Conservation (phyloP, 2,329 filamentous ascomycete genomes). For the Dryadomyces quercus-mongolicae region DNA sequence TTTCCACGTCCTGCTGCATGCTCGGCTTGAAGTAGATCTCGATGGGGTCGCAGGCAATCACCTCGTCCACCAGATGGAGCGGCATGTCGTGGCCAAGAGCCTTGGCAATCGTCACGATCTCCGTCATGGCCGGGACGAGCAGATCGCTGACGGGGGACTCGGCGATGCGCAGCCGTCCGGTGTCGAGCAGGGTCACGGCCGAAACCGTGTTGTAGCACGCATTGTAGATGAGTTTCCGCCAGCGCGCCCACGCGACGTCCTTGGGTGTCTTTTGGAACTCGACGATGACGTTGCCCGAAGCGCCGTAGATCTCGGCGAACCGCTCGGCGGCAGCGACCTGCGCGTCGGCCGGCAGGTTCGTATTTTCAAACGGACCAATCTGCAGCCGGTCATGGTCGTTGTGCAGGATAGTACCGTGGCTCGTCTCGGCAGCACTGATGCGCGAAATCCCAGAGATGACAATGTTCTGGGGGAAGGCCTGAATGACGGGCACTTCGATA, state of each 20-base stretch:
- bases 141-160: slow-evolving; percentile 16
- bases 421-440: slow-evolving; percentile 1
- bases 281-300: slow-evolving; percentile 63
- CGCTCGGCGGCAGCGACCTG: background rate
- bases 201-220: slow-evolving; percentile 7
- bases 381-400: slow-evolving; percentile 2
- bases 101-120: slow-evolving; percentile 32
- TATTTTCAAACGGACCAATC: slow-evolving; percentile 1
- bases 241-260: slow-evolving; percentile 5
- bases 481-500: slow-evolving; percentile 8
- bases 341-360: background rate
- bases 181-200: slow-evolving; percentile 7
- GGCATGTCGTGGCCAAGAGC: slow-evolving; percentile 30
- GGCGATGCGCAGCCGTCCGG: slow-evolving; percentile 6
- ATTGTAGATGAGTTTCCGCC: slow-evolving; percentile 10
- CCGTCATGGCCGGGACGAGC: slow-evolving; percentile 38
- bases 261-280: slow-evolving; percentile 35
- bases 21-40: slow-evolving; percentile 37
- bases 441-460: slow-evolving; percentile 7
- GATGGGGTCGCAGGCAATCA: slow-evolving; percentile 35
- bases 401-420: slow-evolving; percentile 2
- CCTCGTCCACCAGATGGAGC: slow-evolving; percentile 27
- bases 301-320: slow-evolving; percentile 43
- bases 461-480: slow-evolving; percentile 6
- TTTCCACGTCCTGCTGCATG: slow-evolving; percentile 39